These are phyloP conservation scores for Termitomyces titanicus DNA, from an alignment of 768 basidiomycete species.

Conservation along the genomic window DNA sequence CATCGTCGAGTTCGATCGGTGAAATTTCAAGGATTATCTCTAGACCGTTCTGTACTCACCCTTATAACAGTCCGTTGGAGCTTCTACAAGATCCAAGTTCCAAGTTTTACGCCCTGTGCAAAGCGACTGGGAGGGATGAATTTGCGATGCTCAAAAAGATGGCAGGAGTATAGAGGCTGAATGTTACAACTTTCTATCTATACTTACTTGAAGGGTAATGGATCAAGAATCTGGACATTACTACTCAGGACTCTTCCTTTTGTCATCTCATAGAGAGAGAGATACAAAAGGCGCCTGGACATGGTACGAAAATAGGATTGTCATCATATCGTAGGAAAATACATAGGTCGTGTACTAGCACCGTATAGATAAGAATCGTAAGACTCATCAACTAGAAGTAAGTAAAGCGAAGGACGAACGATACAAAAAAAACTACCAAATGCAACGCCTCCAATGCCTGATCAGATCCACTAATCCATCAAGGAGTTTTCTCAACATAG, in stretches of 20 bases:
- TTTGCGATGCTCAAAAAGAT: conserved; percentile 66
- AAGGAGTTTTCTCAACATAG: conserved; percentile 5
- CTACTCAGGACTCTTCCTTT: too few species aligned
- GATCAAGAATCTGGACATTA: too few species aligned
- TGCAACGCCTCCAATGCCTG: conserved; percentile 4
- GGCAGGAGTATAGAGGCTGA: conserved; percentile 38
- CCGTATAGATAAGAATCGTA: neutral
- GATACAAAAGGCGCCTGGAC: too few species aligned
- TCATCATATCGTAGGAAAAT: neutral
- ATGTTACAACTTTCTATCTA: neutral
- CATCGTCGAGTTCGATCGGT: conserved; percentile 73
- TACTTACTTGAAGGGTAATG: neutral
- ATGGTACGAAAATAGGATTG: too few species aligned
- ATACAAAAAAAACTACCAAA: neutral
- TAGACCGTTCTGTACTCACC: neutral
- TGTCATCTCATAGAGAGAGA: too few species aligned
- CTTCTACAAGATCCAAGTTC: conserved; percentile 56
- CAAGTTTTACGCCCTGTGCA: conserved; percentile 65
- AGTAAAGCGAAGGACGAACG: neutral
- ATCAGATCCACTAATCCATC: conserved; percentile 2
- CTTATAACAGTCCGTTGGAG: conserved; percentile 39
- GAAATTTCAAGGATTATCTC: conserved; percentile 8
- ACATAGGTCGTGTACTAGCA: neutral
- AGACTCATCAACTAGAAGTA: neutral
- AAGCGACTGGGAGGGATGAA: conserved; percentile 70